phyloP scores from a whole-genome alignment of 1,284 basidiomycete species.

The Ustilago tritici region DNA sequence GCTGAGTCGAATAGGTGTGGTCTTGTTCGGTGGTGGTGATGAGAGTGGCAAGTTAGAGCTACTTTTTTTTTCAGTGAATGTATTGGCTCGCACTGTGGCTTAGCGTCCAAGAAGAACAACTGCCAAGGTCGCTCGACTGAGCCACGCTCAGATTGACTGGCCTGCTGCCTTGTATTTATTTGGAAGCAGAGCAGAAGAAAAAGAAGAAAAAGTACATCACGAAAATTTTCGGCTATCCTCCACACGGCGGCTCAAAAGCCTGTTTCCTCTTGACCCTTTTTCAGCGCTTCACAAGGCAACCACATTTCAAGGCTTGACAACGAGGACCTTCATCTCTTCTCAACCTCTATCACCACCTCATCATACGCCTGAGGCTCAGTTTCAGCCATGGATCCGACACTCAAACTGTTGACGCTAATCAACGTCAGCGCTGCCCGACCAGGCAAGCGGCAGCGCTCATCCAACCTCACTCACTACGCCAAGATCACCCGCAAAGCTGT shows the following conservation, averaged over 20 bases:
- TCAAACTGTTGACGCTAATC: constrained; percentile 84
- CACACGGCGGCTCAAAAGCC: constrained; percentile 1
- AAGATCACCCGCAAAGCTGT: constrained; percentile 36
- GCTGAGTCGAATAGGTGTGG: neutral
- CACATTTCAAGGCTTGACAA: neutral
- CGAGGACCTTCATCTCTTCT: neutral
- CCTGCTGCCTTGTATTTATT: neutral
- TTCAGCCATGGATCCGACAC: constrained; percentile 49
- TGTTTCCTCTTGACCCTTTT: constrained; percentile 9
- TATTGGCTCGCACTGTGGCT: neutral
- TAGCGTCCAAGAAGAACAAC: neutral
- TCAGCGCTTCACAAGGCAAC: neutral
- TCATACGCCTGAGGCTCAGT: no score
- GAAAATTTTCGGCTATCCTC: constrained; percentile 22
- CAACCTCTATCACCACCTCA: constrained; percentile 10
- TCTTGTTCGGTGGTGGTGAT: constrained; percentile 2
- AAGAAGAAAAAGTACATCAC: constrained; percentile 9
- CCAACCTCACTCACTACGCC: constrained; percentile 46
- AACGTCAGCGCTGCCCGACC: constrained; percentile 84
- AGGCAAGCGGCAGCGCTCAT: constrained; percentile 71
- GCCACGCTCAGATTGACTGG: constrained; percentile 6
- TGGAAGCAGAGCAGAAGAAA: neutral
- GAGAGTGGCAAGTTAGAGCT: constrained; percentile 9
- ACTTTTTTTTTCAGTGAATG: neutral
- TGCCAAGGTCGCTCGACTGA: constrained; percentile 14